Percentiles rank a stretch among this genome's conserved stretches.
Conservation (phyloP, 1,284 basidiomycete species). For the Ganoderma leucocontextum region DNA sequence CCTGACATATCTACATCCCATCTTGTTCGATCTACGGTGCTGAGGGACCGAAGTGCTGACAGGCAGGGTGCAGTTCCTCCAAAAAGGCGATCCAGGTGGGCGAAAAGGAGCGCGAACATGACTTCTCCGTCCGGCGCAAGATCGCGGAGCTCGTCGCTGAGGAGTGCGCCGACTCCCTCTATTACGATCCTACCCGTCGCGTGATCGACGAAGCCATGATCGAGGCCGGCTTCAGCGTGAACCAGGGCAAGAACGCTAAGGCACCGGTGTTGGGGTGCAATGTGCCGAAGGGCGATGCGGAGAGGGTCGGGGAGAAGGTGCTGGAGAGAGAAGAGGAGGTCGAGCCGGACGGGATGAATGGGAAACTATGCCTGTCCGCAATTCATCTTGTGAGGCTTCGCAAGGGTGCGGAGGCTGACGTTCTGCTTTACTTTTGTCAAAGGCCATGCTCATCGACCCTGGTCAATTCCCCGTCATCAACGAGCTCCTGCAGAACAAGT, state of each 20-base stretch:
- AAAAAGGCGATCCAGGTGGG: slow-evolving; percentile 98
- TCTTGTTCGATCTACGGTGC: neutral
- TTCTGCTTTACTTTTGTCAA: neutral
- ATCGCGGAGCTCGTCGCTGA: slow-evolving; percentile 95
- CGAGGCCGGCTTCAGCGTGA: slow-evolving; percentile 93
- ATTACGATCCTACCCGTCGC: slow-evolving; percentile 92
- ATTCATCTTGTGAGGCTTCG: too few species aligned
- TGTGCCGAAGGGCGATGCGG: slow-evolving; percentile 80
- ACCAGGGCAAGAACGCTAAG: slow-evolving; percentile 91
- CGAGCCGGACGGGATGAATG: slow-evolving; percentile 88
- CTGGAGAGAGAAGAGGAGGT: slow-evolving; percentile 81
- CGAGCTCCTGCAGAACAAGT: slow-evolving; percentile 90
- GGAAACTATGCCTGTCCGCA: slow-evolving; percentile 74
- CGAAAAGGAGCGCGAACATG: slow-evolving; percentile 95
- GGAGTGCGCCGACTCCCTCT: slow-evolving; percentile 93
- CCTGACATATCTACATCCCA: neutral
- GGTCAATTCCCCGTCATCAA: slow-evolving; percentile 90
- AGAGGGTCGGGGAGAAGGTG: slow-evolving; percentile 78
- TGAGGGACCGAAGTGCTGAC: neutral
- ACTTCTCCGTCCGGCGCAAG: slow-evolving; percentile 88
- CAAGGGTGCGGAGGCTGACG: too few species aligned
- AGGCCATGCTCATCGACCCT: slow-evolving; percentile 94
- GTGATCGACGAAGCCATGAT: slow-evolving; percentile 99
- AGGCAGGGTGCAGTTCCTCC: slow-evolving; percentile 72
- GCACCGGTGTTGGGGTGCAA: slow-evolving; percentile 89